Evolutionary conservation across 2,329 filamentous ascomycete species (phyloP).

Genomic region (Talaromyces sp.): DNA sequence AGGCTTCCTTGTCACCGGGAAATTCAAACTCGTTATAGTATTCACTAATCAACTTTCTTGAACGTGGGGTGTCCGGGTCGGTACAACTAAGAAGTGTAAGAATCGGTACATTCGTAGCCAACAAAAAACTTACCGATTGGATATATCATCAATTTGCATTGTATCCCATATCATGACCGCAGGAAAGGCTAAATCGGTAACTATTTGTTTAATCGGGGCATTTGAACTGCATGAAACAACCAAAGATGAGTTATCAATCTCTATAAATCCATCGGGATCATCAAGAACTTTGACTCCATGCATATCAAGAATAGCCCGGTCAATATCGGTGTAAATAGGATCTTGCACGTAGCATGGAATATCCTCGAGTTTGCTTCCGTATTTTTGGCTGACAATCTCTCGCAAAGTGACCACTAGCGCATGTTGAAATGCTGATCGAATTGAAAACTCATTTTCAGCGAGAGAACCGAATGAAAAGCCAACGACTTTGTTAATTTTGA

Average conservation of each 20-base stretch:
- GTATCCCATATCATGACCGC: conserved; percentile 18
- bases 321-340: conserved; percentile 13
- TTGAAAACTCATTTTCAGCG: background rate
- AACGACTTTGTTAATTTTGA: conserved; percentile 1
- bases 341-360: conserved; percentile 20
- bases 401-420: conserved; percentile 5
- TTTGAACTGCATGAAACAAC: conserved; percentile 26
- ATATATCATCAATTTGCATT: background rate
- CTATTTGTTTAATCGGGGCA: conserved; percentile 30
- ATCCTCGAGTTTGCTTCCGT: background rate
- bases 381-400: conserved; percentile 1
- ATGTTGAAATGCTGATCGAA: conserved; percentile 6
- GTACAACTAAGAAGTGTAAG: background rate
- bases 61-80: conserved; percentile 1
- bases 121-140: background rate
- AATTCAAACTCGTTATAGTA: conserved; percentile 6
- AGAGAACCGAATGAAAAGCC: conserved; percentile 7
- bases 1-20: background rate
- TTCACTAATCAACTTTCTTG: conserved; percentile 1
- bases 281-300: conserved; percentile 17
- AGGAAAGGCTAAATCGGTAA: conserved; percentile 31
- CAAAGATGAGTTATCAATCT: conserved; percentile 28
- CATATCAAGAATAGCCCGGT: conserved; percentile 12
- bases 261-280: conserved; percentile 27
- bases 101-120: background rate